Evolutionary conservation across 164 flowering plant species (phyloP).

Genomic region (Vitis labrusca): DNA sequence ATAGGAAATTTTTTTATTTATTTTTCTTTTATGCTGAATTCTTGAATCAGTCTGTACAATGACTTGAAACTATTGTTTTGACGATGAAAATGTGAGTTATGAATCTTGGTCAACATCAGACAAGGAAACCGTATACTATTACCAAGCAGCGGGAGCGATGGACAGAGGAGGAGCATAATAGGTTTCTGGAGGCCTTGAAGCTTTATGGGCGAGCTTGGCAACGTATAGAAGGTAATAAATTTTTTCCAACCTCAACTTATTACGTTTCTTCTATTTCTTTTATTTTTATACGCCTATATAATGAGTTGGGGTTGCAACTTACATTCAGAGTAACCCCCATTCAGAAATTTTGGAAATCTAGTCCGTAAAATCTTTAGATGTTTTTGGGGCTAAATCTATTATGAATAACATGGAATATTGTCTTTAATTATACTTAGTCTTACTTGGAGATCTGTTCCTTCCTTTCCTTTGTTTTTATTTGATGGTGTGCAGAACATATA

Average conservation of each 20-base stretch:
- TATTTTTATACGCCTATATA: neutral
- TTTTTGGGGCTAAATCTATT: neutral
- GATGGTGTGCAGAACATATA: conserved; percentile 73
- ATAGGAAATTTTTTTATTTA: neutral
- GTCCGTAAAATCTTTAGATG: neutral
- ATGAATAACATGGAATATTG: conserved; percentile 11
- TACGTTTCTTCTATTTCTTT: neutral
- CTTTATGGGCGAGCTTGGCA: conserved; percentile 98
- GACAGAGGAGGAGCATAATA: conserved; percentile 95
- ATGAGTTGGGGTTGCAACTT: neutral
- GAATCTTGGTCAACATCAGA: conserved; percentile 31
- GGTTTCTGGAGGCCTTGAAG: conserved; percentile 90
- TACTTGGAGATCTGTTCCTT: conserved; percentile 25
- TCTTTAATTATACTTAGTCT: conserved; percentile 16
- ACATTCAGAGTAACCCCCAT: neutral
- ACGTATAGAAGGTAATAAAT: conserved; percentile 80
- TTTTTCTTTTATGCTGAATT: neutral
- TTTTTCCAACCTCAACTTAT: conserved; percentile 1
- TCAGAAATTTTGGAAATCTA: neutral
- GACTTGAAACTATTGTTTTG: neutral
- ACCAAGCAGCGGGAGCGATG: conserved; percentile 94
- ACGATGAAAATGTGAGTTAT: neutral
- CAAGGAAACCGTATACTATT: conserved; percentile 94
- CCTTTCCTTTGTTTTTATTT: conserved; percentile 22
- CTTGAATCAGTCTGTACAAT: neutral